These are phyloP conservation scores for Microbotryum silenes-acaulis DNA, from an alignment of 1,284 basidiomycete species.

Conservation along the genomic window DNA sequence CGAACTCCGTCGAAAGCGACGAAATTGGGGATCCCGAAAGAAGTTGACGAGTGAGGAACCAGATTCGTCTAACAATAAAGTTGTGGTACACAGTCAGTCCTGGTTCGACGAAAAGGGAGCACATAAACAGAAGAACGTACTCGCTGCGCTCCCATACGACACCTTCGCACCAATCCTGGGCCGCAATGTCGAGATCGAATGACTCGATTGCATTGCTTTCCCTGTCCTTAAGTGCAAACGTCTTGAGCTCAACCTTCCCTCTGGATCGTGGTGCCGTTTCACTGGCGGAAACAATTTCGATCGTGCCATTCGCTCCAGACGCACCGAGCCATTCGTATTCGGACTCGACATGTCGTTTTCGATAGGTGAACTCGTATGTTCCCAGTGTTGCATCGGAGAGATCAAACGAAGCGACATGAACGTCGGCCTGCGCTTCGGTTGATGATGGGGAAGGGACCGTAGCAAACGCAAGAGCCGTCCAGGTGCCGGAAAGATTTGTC, in stretches of 20 bases:
- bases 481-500: slow-evolving; percentile 22
- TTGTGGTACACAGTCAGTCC: background rate
- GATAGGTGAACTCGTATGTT: slow-evolving; percentile 26
- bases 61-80: slow-evolving; percentile 10
- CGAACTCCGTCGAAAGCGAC: slow-evolving; percentile 8
- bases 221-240: background rate
- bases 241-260: slow-evolving; percentile 7
- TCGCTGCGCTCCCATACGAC: slow-evolving; percentile 22
- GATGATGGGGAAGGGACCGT: background rate
- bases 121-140: background rate
- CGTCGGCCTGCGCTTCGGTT: background rate
- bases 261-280: background rate
- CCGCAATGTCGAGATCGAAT: background rate
- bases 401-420: background rate
- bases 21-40: background rate
- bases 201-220: background rate
- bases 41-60: slow-evolving; percentile 25
- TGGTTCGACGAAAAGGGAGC: background rate
- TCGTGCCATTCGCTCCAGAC: slow-evolving; percentile 14
- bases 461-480: slow-evolving; percentile 20
- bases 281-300: background rate
- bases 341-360: slow-evolving; percentile 7
- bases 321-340: slow-evolving; percentile 23
- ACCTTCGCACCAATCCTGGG: background rate
- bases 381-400: background rate